Evolutionary conservation across 805 yeast species (phyloP), one percentile per base, ranked within the genome.

Genomic region (Monosporozyma aquatica): DNA sequence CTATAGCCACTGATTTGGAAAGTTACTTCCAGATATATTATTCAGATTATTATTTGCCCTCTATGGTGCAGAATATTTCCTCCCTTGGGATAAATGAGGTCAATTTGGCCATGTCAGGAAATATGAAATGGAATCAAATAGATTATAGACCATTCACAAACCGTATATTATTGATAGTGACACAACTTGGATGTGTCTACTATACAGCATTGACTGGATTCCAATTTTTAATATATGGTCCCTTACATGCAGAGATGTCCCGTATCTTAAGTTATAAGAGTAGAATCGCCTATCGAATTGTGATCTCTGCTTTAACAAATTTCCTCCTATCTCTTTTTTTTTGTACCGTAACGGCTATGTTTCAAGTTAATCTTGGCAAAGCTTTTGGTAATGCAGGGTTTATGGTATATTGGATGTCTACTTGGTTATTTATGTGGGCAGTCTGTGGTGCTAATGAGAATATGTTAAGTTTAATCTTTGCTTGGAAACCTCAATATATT

Each of bases 381-480:
- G 62, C 85, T 0, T 82, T 76, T 65, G 87, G 86, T 2, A 74
- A 78, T 7, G 94, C 94, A 17, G 94, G 94, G 0, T 84, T 83
- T 59, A 71, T 84, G 33, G 79, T 84, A 1, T 74, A 73, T 49
- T 85, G 94, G 94, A 70, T 80, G 74, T 50, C 78, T 17, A 69
- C 78, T 5, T 84, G 65, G 56, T 51, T 84, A 38, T 74, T 85
- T 6, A 78, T 84, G 85, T 64, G 77, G 47, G 84, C 89, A 0
- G 81, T 82, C 22, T 94, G 90, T 46, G 75, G 82, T 38, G 79
- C 81, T 17, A 81, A 79, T 55, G 92, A 85, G 59, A 75, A 80
- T 47, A 62, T 73, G 49, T 76, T 79, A 0, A 56, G 76, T 58
- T 26, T 82, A 5, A 54, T 73, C 4, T 63, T 80, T 39, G 61